phyloP scores from a whole-genome alignment of 495 filamentous ascomycete genomes.

The Aspergillus avenaceus region DNA sequence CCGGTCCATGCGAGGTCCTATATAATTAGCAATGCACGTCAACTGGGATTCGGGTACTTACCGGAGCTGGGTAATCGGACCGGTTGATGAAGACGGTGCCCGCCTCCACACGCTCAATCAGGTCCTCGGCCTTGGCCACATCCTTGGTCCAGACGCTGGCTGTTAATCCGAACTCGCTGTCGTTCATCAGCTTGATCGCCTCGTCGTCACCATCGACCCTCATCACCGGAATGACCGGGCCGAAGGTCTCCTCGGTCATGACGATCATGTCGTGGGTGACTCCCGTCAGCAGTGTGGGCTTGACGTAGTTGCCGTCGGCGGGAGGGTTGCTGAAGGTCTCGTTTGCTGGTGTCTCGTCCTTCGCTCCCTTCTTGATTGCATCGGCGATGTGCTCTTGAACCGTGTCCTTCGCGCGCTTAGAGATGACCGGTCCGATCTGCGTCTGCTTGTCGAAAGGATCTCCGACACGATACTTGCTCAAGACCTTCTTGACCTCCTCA shows the following conservation, averaged over 20 bases:
- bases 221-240: constrained; percentile 86
- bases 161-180: constrained; percentile 85
- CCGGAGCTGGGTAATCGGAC: constrained; percentile 82
- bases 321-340: constrained; percentile 65
- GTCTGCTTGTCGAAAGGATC: constrained; percentile 74
- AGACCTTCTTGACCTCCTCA: constrained; percentile 71
- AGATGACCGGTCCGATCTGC: constrained; percentile 83
- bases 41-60: constrained; percentile 41
- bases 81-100: constrained; percentile 94
- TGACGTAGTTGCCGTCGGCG: constrained; percentile 73
- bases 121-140: constrained; percentile 60
- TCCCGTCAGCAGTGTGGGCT: constrained; percentile 73
- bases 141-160: constrained; percentile 97
- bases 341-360: constrained; percentile 73
- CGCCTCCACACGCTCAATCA: constrained; percentile 79
- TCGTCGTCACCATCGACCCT: constrained; percentile 77
- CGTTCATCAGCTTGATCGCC: constrained; percentile 81
- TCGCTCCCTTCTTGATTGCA: constrained; percentile 77
- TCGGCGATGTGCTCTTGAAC: constrained; percentile 75
- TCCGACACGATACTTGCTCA: constrained; percentile 79
- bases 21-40: constrained; percentile 16
- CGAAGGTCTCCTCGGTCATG: constrained; percentile 94
- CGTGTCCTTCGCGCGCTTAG: constrained; percentile 63
- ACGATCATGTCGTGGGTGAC: constrained; percentile 77
- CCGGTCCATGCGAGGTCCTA: constrained; percentile 96